Percentiles rank a stretch among this genome's conserved stretches.
Evolutionary conservation across 345 rosid species (phyloP).

Genomic region (Physaria fendleri): DNA sequence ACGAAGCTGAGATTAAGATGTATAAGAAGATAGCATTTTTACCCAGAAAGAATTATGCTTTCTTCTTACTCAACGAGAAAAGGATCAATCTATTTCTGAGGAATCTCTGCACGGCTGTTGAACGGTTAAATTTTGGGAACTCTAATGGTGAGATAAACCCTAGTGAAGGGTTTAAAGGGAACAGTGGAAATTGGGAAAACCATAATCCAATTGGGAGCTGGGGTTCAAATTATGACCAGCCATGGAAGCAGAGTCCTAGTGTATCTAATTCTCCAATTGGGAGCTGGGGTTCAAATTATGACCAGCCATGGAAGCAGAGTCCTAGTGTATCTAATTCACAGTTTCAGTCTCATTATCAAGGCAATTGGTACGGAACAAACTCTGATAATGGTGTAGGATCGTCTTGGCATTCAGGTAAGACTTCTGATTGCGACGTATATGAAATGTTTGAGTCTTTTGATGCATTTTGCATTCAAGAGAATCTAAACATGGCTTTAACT

Average conservation of each 20-base stretch:
- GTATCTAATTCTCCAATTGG: not conserved
- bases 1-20: conserved; percentile 26
- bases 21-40: conserved; percentile 32
- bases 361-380: conserved; percentile 10
- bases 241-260: conserved; percentile 5
- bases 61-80: conserved; percentile 30
- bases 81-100: conserved; percentile 14
- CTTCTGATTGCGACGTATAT: conserved; percentile 12
- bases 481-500: conserved; percentile 48
- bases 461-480: conserved; percentile 38
- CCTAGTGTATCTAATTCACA: not conserved
- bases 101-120: conserved; percentile 40
- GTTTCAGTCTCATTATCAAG: not conserved
- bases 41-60: conserved; percentile 24
- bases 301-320: conserved; percentile 4
- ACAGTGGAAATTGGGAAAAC: not conserved
- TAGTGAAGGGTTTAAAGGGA: conserved; percentile 1
- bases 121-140: conserved; percentile 39
- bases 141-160: conserved; percentile 24
- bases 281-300: not conserved
- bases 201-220: not conserved
- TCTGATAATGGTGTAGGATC: conserved; percentile 8
- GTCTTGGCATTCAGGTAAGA: conserved; percentile 18
- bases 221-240: not conserved
- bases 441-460: conserved; percentile 40